Base-by-base conservation (phyloP, 2,329 filamentous ascomycete species). In the Cytospora mali region DNA sequence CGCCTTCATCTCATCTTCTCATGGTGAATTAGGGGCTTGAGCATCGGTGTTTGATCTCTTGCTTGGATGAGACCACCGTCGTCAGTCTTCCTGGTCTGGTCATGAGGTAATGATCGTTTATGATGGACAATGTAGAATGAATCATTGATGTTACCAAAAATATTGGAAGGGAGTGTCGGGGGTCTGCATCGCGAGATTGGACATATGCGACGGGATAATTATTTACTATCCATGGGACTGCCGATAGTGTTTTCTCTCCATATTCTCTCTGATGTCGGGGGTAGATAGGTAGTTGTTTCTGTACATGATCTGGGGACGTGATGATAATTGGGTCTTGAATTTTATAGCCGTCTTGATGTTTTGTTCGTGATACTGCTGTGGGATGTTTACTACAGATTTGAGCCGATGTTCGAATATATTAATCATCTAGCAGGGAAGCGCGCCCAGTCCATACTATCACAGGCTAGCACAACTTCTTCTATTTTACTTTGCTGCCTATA, bases 261-360 rank as follows among this genome's bases (percentile, higher is more conserved):
- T 58, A 31, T 51, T 57, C 33, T 35, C 23, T 33, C 49, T 52
- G 29, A 39, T 55, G 25, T 60, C 31, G 39, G 58, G 68, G 71
- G 71, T 77, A 80, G 75, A 78, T 76, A 74, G 71, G 70, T 76
- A 72, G 73, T 72, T 76, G 73, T 72, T 76, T 58, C 71, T 78
- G 75, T 78, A 78, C 71, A 78, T 79, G 73, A 71, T 69, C 68
- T 69, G 48, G 54, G 25, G 49, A 52, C 52, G 21, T 60, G 60
- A 63, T 60, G 49, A 51, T 23, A 39, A 6, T 35, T 39, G 25
- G 61, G 64, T 71, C 68, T 70, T 71, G 66, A 64, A 69, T 55
- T 21, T 13, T 27, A 10, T 11, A 7, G 35, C 35, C 16, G 35
- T 21, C 57, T 25, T 25, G 52, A 16, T 5, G 25, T n/a, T 11